These are phyloP conservation scores for Endotrypanum monterogeii DNA, from an alignment of 208 protist species.

Conservation along the genomic window DNA sequence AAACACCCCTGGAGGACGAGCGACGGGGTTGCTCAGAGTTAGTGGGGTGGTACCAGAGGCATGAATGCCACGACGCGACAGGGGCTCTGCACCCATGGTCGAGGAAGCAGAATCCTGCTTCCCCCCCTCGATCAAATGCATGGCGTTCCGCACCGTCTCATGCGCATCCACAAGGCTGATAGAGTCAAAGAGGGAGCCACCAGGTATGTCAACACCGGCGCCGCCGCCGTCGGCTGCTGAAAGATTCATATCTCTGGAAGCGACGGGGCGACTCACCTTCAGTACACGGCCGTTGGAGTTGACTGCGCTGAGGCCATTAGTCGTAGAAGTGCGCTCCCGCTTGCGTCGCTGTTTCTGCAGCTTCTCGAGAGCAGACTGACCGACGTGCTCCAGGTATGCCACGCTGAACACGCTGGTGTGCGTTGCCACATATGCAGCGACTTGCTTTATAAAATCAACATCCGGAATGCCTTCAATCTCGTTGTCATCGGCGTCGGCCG, in stretches of 20 bases:
- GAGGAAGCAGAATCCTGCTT: conserved; percentile 6
- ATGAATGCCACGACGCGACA: conserved; percentile 6
- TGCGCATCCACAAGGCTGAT: conserved; percentile 33
- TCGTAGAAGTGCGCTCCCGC: conserved; percentile 32
- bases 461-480: conserved; percentile 48
- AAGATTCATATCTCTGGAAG: neutral
- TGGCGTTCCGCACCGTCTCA: conserved; percentile 27
- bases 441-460: conserved; percentile 49
- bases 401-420: conserved; percentile 48
- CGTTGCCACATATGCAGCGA: conserved; percentile 56
- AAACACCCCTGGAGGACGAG: conserved; percentile 14
- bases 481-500: conserved; percentile 36
- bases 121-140: conserved; percentile 15
- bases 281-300: conserved; percentile 7
- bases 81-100: neutral
- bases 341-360: conserved; percentile 36
- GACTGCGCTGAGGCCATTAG: conserved; percentile 13
- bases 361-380: conserved; percentile 43
- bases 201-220: neutral
- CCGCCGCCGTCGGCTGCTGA: conserved; percentile 1
- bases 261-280: conserved; percentile 19
- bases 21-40: neutral
- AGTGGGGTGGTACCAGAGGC: neutral
- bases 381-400: conserved; percentile 77
- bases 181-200: conserved; percentile 6